phyloP scores from a whole-genome alignment of 2,329 filamentous ascomycete species.

The Ophiostoma sp. region DNA sequence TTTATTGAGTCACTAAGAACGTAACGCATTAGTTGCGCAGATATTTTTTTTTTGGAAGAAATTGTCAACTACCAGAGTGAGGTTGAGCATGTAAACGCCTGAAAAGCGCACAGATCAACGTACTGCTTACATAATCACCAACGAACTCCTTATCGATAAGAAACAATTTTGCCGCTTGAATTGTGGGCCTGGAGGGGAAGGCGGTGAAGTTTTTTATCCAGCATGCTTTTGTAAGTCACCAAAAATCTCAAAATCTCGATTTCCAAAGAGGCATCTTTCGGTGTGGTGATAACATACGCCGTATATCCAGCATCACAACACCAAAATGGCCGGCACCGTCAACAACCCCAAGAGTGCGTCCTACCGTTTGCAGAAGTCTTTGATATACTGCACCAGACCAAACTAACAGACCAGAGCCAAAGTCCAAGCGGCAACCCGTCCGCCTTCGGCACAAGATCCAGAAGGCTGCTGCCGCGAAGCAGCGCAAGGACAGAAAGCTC shows the following conservation, averaged over 20 bases:
- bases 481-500: slow-evolving; percentile 80
- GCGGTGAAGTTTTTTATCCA: slow-evolving; percentile 27
- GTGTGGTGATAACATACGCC: slow-evolving; percentile 13
- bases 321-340: slow-evolving; percentile 48
- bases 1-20: too few species aligned
- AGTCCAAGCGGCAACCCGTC: slow-evolving; percentile 85
- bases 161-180: slow-evolving; percentile 22
- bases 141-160: slow-evolving; percentile 26
- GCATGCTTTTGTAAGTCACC: slow-evolving; percentile 5
- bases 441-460: slow-evolving; percentile 93
- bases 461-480: slow-evolving; percentile 84
- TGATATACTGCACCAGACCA: not conserved
- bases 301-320: not conserved
- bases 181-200: slow-evolving; percentile 26
- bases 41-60: not conserved
- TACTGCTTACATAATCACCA: not conserved
- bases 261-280: slow-evolving; percentile 1
- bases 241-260: slow-evolving; percentile 23
- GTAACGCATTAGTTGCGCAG: too few species aligned
- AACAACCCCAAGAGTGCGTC: slow-evolving; percentile 51
- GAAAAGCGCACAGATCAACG: not conserved
- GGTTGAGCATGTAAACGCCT: not conserved
- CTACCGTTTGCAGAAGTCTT: slow-evolving; percentile 13
- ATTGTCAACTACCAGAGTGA: not conserved
- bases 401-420: slow-evolving; percentile 61